A percentile compares a stretch with the other conserved stretches of the same genome.
These are phyloP conservation scores for Coemansia sp. DNA, from an alignment of 192 early-diverging fungal species.

Conservation along the genomic window DNA sequence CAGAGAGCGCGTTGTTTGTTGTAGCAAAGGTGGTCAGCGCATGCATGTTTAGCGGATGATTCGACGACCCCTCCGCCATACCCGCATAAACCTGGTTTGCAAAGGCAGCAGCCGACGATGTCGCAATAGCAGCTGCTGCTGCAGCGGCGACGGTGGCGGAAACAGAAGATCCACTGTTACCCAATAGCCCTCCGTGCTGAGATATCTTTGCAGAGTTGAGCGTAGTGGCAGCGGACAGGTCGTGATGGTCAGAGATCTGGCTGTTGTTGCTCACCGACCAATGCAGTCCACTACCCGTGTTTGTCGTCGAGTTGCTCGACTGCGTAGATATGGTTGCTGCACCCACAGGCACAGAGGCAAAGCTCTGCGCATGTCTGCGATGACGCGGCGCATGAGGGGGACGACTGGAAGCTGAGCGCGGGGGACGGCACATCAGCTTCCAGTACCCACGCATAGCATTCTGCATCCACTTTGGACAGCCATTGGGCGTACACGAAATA, in stretches of 20 bases:
- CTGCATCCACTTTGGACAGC: constrained; percentile 42
- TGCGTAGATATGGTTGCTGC: constrained; percentile 2
- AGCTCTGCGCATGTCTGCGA: constrained; percentile 4
- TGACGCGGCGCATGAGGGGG: neutral
- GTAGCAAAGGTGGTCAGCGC: constrained; percentile 2
- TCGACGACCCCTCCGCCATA: too few species aligned
- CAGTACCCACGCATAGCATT: constrained; percentile 50
- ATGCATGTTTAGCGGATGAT: constrained; percentile 3
- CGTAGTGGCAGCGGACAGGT: too few species aligned
- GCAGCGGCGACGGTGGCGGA: too few species aligned
- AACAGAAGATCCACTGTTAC: too few species aligned
- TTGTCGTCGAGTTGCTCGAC: constrained; percentile 1
- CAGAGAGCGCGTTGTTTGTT: neutral
- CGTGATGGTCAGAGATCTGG: constrained; percentile 5
- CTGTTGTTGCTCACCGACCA: constrained; percentile 9
- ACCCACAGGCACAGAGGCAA: neutral
- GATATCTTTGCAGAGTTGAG: too few species aligned
- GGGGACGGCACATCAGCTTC: constrained; percentile 35
- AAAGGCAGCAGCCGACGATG: neutral
- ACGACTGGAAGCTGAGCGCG: neutral
- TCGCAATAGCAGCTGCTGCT: neutral
- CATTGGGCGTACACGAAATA: constrained; percentile 13
- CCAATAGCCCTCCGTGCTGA: too few species aligned
- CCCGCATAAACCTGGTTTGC: constrained; percentile 3
- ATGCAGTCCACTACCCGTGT: neutral